Base-by-base conservation (phyloP, 2,329 filamentous ascomycete species). In the Bisporella sp. region DNA sequence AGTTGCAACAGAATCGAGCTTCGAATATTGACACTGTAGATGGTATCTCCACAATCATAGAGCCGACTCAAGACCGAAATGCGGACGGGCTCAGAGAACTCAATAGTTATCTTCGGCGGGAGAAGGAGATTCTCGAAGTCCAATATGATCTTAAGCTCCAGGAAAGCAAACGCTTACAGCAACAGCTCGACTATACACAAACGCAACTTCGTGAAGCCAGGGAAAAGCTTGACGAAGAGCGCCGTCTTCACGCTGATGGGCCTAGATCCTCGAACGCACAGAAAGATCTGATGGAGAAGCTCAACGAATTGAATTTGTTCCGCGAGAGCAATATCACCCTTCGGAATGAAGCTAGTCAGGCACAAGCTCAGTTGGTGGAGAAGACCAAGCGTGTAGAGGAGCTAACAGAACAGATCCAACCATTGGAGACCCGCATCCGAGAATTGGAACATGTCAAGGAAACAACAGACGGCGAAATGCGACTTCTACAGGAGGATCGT, bases 121-220 rank as follows among this genome's bases (percentile, higher is more conserved):
- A 99, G 70, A 99, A 97, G 73, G 93, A 97, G 66, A 97, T 99
- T 57, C 79, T 96, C 6, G 92, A 99, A 60, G 89, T 96, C n/a
- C 92, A 97, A 63, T 87, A 90, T 61, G 91, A 96, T 59, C 76
- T 97, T 42, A 91, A 92, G 61, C 77, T 84, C 0, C 89, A 95
- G 61, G 93, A 99, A 69, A 78, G 82, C 48, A 95, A 95, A 69
- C 83, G 93, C 48, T 71, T 96, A 41, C 88, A 92, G 62, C 89
- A 96, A 61, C 90, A 97, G 64, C 78, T 96, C 29, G 86, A 95
- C 46, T 91, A 96, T 64, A 78, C 85, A 6, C 89, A 93, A 61
- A 81, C 81, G 28, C 89, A 97, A 65, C 82, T 99, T 6, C 93
- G 99, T 55, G 90, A 96, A 59, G 80, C 86, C 5, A 83, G 88